Evolutionary conservation across 805 yeast genomes (phyloP).

Genomic region (Wickerhamomyces bisporus): DNA sequence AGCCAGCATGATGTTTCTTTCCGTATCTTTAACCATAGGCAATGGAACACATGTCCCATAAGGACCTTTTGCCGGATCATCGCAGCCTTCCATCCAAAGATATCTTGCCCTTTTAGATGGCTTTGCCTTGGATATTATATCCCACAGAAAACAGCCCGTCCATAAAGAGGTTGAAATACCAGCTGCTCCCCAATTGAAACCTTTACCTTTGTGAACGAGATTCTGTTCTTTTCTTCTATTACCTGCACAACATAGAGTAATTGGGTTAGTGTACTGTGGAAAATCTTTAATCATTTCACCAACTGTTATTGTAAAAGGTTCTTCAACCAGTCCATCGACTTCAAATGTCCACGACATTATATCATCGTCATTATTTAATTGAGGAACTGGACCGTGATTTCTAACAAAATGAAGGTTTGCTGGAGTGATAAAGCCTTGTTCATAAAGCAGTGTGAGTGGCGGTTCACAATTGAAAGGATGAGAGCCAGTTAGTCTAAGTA

Average conservation of each 20-base stretch:
- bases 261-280: conserved; percentile 28
- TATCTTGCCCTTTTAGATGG: conserved; percentile 26
- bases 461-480: conserved; percentile 32
- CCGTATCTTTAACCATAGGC: conserved; percentile 29
- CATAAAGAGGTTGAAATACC: conserved; percentile 30
- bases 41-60: conserved; percentile 30
- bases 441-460: conserved; percentile 23
- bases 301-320: conserved; percentile 22
- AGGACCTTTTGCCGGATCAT: conserved; percentile 27
- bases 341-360: conserved; percentile 26
- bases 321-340: conserved; percentile 28
- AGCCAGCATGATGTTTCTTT: conserved; percentile 28
- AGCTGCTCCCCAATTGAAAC: conserved; percentile 33
- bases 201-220: conserved; percentile 29
- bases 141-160: conserved; percentile 30
- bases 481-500: conserved; percentile 28
- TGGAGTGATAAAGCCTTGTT: conserved; percentile 29
- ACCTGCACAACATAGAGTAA: conserved; percentile 33
- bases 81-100: conserved; percentile 32
- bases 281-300: conserved; percentile 21
- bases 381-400: conserved; percentile 31
- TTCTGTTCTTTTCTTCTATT: conserved; percentile 32
- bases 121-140: conserved; percentile 23
- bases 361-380: conserved; percentile 16
- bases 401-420: conserved; percentile 29